Conservation (phyloP, 2,329 filamentous ascomycete species). For the Colletotrichum phormii region DNA sequence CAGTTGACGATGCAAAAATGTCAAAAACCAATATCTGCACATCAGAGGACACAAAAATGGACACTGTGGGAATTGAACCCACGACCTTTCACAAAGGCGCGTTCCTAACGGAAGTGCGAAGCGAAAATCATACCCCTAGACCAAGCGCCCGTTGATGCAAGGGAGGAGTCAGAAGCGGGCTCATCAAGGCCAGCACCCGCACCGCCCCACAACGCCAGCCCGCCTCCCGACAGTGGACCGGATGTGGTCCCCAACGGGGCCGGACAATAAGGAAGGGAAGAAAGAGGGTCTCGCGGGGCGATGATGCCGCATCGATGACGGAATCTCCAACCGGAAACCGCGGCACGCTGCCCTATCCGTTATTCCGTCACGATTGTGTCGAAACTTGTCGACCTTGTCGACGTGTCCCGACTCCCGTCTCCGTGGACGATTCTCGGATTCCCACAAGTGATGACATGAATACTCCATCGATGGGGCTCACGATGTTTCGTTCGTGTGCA, state of each 20-base stretch:
- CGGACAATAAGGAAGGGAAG: background rate
- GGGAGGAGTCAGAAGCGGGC: fast-evolving
- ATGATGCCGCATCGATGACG: constrained; percentile 21
- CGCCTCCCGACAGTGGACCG: background rate
- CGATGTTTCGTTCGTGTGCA: background rate
- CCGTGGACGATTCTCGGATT: background rate
- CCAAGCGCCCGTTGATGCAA: constrained; percentile 20
- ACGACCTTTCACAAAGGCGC: constrained; percentile 29
- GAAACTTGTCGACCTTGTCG: background rate
- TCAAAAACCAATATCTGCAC: too few relatives aligned
- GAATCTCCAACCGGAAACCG: background rate
- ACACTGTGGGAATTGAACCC: constrained; percentile 37
- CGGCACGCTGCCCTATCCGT: background rate
- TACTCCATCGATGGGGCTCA: constrained; percentile 5
- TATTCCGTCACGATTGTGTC: background rate
- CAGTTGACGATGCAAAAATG: too few relatives aligned
- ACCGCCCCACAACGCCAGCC: background rate
- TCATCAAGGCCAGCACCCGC: fast-evolving
- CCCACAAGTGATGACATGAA: constrained; percentile 3
- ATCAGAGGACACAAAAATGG: background rate
- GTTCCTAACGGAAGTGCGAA: background rate
- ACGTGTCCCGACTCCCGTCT: background rate
- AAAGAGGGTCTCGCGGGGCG: constrained; percentile 1
- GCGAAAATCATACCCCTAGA: constrained; percentile 38
- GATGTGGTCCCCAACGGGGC: background rate